phyloP scores from a whole-genome alignment of 2,329 filamentous ascomycete species.

The Drechmeria coniospora region DNA sequence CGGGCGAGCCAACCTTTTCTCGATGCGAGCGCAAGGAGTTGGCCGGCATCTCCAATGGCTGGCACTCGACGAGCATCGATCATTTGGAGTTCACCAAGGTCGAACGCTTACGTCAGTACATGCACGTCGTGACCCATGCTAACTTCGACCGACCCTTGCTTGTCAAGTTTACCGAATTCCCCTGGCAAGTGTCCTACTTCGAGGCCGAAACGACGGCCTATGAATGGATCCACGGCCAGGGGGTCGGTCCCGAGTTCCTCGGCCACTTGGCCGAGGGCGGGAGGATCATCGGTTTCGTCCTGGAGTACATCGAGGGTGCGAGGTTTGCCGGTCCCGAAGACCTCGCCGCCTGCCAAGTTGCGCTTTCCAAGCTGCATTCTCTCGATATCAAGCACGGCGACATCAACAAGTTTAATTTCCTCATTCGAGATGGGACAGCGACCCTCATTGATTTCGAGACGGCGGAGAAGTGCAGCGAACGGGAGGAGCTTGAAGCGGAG shows the following conservation, averaged over 20 bases:
- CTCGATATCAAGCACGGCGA: slow-evolving; percentile 18
- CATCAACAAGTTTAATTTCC: slow-evolving; percentile 19
- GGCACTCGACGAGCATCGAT: slow-evolving; percentile 10
- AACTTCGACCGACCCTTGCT: slow-evolving; percentile 10
- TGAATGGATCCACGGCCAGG: slow-evolving; percentile 10
- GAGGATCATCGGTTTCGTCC: slow-evolving; percentile 12
- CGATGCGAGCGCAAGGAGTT: slow-evolving; percentile 8
- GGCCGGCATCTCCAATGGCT: slow-evolving; percentile 7
- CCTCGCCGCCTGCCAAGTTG: slow-evolving; percentile 12
- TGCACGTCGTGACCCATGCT: slow-evolving; percentile 11
- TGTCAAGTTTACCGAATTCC: slow-evolving; percentile 12
- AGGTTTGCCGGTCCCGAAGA: slow-evolving; percentile 13
- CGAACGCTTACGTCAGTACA: slow-evolving; percentile 9
- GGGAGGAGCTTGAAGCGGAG: no score
- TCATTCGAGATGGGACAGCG: slow-evolving; percentile 12
- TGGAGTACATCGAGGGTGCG: slow-evolving; percentile 9
- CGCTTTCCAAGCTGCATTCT: slow-evolving; percentile 11
- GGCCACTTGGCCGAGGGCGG: slow-evolving; percentile 15
- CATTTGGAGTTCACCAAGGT: slow-evolving; percentile 11
- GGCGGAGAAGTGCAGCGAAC: no score
- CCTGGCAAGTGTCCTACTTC: slow-evolving; percentile 10
- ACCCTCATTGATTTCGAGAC: slow-evolving; percentile 18
- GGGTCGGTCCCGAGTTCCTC: slow-evolving; percentile 12
- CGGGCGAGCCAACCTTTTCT: slow-evolving; percentile 7
- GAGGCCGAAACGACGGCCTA: slow-evolving; percentile 14